Conservation (phyloP, 2,329 filamentous ascomycete species). For the Apiospora aurea region DNA sequence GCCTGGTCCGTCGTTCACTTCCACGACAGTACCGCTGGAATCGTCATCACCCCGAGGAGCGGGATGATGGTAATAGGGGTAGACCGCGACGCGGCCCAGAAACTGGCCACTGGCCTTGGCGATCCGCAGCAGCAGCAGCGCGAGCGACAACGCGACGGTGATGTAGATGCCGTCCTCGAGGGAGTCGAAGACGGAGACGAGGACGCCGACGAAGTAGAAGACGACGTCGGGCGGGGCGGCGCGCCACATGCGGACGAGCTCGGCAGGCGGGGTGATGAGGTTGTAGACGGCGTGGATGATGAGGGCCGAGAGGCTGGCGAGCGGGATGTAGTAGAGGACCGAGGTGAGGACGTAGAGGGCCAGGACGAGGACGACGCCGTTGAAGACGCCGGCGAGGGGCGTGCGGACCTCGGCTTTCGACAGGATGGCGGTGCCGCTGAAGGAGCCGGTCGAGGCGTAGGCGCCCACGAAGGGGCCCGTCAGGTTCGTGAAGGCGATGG, state of each 20-base stretch:
- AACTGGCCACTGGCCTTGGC: conserved; percentile 84
- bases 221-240: conserved; percentile 89
- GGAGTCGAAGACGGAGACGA: conserved; percentile 85
- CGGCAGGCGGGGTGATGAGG: conserved; percentile 88
- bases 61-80: conserved; percentile 82
- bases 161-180: conserved; percentile 95
- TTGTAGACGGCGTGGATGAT: conserved; percentile 97
- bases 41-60: conserved; percentile 71
- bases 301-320: conserved; percentile 79
- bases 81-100: conserved; percentile 82
- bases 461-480: conserved; percentile 90
- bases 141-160: conserved; percentile 79
- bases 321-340: conserved; percentile 94
- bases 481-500: conserved; percentile 89
- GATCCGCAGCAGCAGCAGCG: conserved; percentile 81
- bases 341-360: conserved; percentile 88
- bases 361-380: conserved; percentile 82
- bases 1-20: conserved; percentile 64
- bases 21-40: conserved; percentile 52
- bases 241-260: conserved; percentile 93
- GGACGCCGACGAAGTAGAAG: conserved; percentile 91
- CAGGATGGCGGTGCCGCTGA: conserved; percentile 95
- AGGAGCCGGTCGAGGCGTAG: conserved; percentile 93
- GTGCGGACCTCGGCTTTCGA: conserved; percentile 95
- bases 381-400: conserved; percentile 88